Evolutionary conservation across 2,329 filamentous ascomycete species (phyloP).

Genomic region (Apiospora phragmitis): DNA sequence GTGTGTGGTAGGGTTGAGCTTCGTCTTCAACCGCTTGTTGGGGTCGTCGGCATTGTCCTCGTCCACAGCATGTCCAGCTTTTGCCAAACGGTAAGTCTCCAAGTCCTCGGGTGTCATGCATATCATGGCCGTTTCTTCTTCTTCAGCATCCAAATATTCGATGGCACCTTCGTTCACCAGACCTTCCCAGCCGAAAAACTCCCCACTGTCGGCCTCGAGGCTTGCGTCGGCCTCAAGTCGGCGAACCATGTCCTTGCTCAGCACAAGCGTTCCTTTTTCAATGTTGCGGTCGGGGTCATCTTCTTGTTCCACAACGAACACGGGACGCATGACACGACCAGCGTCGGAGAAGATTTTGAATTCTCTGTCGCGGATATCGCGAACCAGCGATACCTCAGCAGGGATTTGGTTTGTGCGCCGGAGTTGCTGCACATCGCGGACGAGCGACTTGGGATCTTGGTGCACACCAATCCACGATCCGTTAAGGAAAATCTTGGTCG

Average conservation of each 20-base stretch:
- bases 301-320: constrained; percentile 92
- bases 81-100: constrained; percentile 71
- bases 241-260: constrained; percentile 80
- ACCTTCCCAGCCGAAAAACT: constrained; percentile 84
- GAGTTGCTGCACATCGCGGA: constrained; percentile 74
- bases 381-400: constrained; percentile 89
- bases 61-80: constrained; percentile 62
- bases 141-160: constrained; percentile 95
- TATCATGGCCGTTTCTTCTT: constrained; percentile 99
- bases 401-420: constrained; percentile 82
- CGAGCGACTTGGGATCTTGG: constrained; percentile 82
- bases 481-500: constrained; percentile 97
- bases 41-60: constrained; percentile 67
- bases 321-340: constrained; percentile 87
- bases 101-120: constrained; percentile 98
- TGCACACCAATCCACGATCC: constrained; percentile 98
- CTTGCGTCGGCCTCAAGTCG: constrained; percentile 74
- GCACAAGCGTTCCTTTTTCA: constrained; percentile 68
- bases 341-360: constrained; percentile 99
- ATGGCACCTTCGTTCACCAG: constrained; percentile 83
- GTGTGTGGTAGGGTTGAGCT: constrained; percentile 82
- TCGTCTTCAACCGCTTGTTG: constrained; percentile 85
- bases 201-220: constrained; percentile 57
- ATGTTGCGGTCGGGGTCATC: constrained; percentile 64
- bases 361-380: constrained; percentile 94